Conservation (phyloP, 257 asterid species). For the Solanum lycopersicoides region DNA sequence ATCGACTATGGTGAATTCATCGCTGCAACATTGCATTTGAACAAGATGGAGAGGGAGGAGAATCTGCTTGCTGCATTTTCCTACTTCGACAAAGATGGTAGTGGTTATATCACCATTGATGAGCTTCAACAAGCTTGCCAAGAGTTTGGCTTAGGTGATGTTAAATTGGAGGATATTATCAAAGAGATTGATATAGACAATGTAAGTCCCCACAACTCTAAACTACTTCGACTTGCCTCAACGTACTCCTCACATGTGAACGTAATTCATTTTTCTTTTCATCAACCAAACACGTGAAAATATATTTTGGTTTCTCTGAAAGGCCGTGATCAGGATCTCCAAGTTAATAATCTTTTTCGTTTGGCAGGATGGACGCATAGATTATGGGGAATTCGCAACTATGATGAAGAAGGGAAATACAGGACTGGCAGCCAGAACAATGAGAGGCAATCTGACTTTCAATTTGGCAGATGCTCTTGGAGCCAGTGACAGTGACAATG, state of each 20-base stretch:
- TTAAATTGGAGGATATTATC: slow-evolving; percentile 65
- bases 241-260: not conserved
- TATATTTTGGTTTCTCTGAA: not conserved
- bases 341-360: not conserved
- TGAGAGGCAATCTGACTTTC: slow-evolving; percentile 72
- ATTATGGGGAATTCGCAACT: slow-evolving; percentile 92
- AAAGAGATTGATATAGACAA: slow-evolving; percentile 77
- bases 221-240: not conserved
- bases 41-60: slow-evolving; percentile 93
- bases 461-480: slow-evolving; percentile 73
- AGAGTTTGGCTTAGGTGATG: slow-evolving; percentile 71
- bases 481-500: slow-evolving; percentile 7
- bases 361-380: slow-evolving; percentile 82
- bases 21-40: slow-evolving; percentile 89
- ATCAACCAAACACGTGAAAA: not conserved
- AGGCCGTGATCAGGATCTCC: not conserved
- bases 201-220: slow-evolving; percentile 17
- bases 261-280: not conserved
- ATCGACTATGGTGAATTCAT: slow-evolving; percentile 92
- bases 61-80: slow-evolving; percentile 85
- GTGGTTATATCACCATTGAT: slow-evolving; percentile 87
- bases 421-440: slow-evolving; percentile 54
- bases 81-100: slow-evolving; percentile 97
- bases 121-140: slow-evolving; percentile 94
- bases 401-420: slow-evolving; percentile 92